Base-by-base conservation (phyloP, 345 rosid species). In the Dimocarpus longan region DNA sequence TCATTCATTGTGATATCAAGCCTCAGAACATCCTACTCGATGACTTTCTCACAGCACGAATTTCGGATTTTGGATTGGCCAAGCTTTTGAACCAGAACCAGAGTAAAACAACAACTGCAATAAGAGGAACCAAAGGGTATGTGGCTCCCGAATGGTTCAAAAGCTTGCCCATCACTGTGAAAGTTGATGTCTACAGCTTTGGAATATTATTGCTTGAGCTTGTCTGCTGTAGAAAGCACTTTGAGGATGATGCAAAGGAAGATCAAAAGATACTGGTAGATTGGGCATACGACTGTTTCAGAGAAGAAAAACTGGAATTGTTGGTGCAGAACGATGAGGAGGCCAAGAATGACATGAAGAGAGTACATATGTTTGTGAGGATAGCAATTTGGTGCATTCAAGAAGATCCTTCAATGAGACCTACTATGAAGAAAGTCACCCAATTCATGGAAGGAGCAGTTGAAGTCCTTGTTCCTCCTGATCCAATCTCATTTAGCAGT, bases 1-100 rank as follows among this genome's bases (percentile, higher is more conserved):
- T 81, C 75, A 77, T 81, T 44, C 80, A 81, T 60, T 76, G 80
- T 59, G 79, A 81, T 42, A 77, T 81, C 28, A 81, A 81, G 80
- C 80, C 84, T 67, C 80, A 77, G 11, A 81, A 77, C 19, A 67
- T 81, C 32, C 74, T 81, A 13, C 66, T 77, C 3, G 82, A 82
- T 6, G 71, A 79, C 18, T 11, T 50, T 22, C 24, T 79, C 42
- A 66, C 57, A 5, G 71, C 85, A 46, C 68, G 43, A 71, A 83
- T 83, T 4, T 79, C 85, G 0, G 82, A 79, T 63, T 79, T 79
- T 3, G 82, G 85, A 32, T 28, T 79, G 70, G 70, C 78, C 46
- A 75, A 75, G 60, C 78, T 75, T 48, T 54, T 75, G 71, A 75
- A 75, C 46, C 22, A 21, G 15, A 26, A 63, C 44, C 78, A 75